Percentiles rank a stretch among this genome's conserved stretches.
Conservation (phyloP, 2,329 filamentous ascomycete species). For the Aspergillus sp. region DNA sequence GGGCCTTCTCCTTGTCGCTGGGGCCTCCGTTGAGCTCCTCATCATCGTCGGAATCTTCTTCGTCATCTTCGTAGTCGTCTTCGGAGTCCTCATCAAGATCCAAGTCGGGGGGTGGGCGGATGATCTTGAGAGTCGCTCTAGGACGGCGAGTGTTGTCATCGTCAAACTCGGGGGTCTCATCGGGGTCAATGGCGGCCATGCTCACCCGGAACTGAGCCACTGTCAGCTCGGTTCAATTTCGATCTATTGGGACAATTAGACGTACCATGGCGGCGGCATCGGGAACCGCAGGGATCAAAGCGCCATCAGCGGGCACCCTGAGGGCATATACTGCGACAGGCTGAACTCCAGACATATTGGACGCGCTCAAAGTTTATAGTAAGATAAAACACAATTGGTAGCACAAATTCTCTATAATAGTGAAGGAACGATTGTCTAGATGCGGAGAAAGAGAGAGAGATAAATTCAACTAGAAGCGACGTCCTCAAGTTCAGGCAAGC, state of each 20-base stretch:
- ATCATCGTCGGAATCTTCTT: slow-evolving; percentile 56
- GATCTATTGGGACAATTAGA: slow-evolving; percentile 23
- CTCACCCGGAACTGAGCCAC: slow-evolving; percentile 83
- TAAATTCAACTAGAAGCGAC: neutral
- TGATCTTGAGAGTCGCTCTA: slow-evolving; percentile 86
- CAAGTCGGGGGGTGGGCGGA: slow-evolving; percentile 67
- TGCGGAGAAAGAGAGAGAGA: slow-evolving; percentile 1
- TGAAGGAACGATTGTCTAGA: slow-evolving; percentile 7
- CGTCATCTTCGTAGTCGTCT: slow-evolving; percentile 49
- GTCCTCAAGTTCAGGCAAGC: neutral
- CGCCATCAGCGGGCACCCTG: slow-evolving; percentile 80
- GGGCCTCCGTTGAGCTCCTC: slow-evolving; percentile 86
- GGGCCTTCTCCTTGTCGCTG: slow-evolving; percentile 85
- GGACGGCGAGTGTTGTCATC: slow-evolving; percentile 62
- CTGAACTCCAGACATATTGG: slow-evolving; percentile 48
- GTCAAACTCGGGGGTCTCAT: slow-evolving; percentile 68
- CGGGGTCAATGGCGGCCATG: slow-evolving; percentile 97
- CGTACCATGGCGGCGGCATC: slow-evolving; percentile 83
- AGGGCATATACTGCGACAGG: slow-evolving; percentile 87
- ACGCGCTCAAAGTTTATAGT: slow-evolving; percentile 14
- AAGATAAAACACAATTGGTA: slow-evolving; percentile 21
- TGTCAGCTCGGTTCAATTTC: neutral
- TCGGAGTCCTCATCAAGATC: slow-evolving; percentile 61
- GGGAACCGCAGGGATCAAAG: slow-evolving; percentile 74
- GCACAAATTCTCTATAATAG: slow-evolving; percentile 16